phyloP scores from a whole-genome alignment of 257 asterid species.

The Vinca minor region DNA sequence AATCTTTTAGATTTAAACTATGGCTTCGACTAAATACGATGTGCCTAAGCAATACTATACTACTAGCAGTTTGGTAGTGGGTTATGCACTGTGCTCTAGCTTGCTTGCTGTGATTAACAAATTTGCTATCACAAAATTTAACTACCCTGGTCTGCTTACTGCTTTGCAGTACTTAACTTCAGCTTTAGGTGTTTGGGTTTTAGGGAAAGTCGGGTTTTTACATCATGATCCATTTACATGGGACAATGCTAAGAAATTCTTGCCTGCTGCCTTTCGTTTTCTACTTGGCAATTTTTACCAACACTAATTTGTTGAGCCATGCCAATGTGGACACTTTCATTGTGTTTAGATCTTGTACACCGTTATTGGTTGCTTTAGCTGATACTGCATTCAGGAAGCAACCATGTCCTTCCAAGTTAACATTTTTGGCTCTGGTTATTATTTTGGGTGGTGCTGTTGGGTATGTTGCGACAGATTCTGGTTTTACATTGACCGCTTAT shows the following conservation, averaged over 20 bases:
- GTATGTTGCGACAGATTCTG: conserved; percentile 84
- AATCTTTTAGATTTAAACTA: conserved; percentile 11
- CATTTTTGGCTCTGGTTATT: conserved; percentile 55
- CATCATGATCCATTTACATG: conserved; percentile 69
- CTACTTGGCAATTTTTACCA: conserved; percentile 80
- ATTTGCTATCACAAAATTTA: conserved; percentile 80
- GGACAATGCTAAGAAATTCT: conserved; percentile 76
- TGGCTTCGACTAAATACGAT: conserved; percentile 45
- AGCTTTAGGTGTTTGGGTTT: conserved; percentile 72
- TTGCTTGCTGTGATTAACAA: conserved; percentile 88
- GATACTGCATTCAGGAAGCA: conserved; percentile 79
- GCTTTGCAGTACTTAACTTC: conserved; percentile 88
- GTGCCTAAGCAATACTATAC: conserved; percentile 57
- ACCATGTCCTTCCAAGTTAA: conserved; percentile 71
- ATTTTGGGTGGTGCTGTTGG: conserved; percentile 83
- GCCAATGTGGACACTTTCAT: conserved; percentile 96
- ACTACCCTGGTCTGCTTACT: conserved; percentile 87
- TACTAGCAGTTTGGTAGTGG: conserved; percentile 73
- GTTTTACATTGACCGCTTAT: conserved; percentile 73
- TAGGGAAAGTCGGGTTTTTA: conserved; percentile 68
- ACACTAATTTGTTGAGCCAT: conserved; percentile 84
- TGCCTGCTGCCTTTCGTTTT: conserved; percentile 91
- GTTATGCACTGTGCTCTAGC: conserved; percentile 94
- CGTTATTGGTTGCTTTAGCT: conserved; percentile 82
- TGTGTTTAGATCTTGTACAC: conserved; percentile 77